A percentile compares a stretch with the other conserved stretches of the same genome.
phyloP scores from a whole-genome alignment of 164 flowering plant species.

The Litsea cubeba region DNA sequence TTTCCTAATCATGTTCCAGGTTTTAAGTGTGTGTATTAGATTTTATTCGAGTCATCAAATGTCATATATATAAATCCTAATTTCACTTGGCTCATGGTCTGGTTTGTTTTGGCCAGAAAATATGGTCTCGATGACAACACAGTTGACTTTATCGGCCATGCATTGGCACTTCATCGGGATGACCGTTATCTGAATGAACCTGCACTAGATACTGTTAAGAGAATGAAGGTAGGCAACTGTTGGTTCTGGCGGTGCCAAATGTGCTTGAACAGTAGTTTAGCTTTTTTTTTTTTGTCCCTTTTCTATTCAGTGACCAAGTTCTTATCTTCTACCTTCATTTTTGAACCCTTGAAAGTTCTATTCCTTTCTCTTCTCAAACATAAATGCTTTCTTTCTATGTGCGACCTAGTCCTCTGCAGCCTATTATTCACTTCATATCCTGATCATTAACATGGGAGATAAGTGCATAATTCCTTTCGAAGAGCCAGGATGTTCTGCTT shows the following conservation, averaged over 20 bases:
- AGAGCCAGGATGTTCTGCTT: not conserved
- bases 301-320: too few species aligned
- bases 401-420: too few species aligned
- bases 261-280: not conserved
- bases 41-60: not conserved
- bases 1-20: not conserved
- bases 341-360: too few species aligned
- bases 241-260: not conserved
- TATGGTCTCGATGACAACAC: constrained; percentile 95
- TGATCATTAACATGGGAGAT: too few species aligned
- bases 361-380: too few species aligned
- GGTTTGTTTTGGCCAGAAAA: constrained; percentile 42
- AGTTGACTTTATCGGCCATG: constrained; percentile 84
- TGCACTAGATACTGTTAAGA: constrained; percentile 84
- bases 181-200: constrained; percentile 81
- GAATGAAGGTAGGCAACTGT: constrained; percentile 65
- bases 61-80: not conserved
- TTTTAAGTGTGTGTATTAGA: not conserved
- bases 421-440: too few species aligned
- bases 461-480: not conserved
- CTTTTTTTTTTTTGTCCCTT: too few species aligned
- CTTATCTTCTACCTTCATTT: too few species aligned
- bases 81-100: not conserved
- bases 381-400: too few species aligned
- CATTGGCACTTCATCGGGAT: constrained; percentile 88